These are phyloP conservation scores for Dendrocalamus sinicus DNA, from an alignment of 176 grass and related monocot species.

Conservation along the genomic window DNA sequence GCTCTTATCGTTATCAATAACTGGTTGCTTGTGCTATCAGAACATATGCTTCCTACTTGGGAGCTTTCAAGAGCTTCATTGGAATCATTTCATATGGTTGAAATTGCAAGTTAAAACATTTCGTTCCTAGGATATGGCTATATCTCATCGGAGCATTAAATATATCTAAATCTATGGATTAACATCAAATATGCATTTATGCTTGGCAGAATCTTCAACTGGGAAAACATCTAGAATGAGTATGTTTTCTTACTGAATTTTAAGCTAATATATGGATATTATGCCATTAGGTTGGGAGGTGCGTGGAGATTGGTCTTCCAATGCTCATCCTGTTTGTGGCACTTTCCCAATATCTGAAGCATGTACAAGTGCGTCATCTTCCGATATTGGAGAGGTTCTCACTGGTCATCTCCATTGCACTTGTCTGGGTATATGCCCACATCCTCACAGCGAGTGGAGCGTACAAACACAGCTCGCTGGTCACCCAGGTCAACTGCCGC, in stretches of 20 bases:
- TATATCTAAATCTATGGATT: background rate
- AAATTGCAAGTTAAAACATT: background rate
- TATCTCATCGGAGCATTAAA: background rate
- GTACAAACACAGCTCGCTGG: slow-evolving; percentile 59
- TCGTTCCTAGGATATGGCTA: background rate
- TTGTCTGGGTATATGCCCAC: slow-evolving; percentile 77
- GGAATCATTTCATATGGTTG: background rate
- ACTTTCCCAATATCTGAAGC: slow-evolving; percentile 54
- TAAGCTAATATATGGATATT: slow-evolving; percentile 19
- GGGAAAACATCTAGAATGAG: background rate
- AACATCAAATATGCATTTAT: background rate
- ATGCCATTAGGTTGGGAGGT: slow-evolving; percentile 64
- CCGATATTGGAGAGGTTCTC: slow-evolving; percentile 84
- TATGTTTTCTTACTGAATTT: background rate
- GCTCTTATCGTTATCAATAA: background rate
- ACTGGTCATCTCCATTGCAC: slow-evolving; percentile 63
- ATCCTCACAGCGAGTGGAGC: slow-evolving; percentile 70
- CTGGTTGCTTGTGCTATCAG: background rate
- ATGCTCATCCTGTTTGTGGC: slow-evolving; percentile 77
- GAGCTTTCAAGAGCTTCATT: background rate
- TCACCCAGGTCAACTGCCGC: slow-evolving; percentile 74
- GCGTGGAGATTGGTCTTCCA: slow-evolving; percentile 80
- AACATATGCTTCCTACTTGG: background rate
- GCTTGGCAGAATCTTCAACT: background rate
- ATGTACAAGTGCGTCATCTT: slow-evolving; percentile 44